Evolutionary conservation across 2,329 filamentous ascomycete genomes (phyloP), one percentile per base, ranked within the genome.

Genomic region (Didymellaceae sp.): DNA sequence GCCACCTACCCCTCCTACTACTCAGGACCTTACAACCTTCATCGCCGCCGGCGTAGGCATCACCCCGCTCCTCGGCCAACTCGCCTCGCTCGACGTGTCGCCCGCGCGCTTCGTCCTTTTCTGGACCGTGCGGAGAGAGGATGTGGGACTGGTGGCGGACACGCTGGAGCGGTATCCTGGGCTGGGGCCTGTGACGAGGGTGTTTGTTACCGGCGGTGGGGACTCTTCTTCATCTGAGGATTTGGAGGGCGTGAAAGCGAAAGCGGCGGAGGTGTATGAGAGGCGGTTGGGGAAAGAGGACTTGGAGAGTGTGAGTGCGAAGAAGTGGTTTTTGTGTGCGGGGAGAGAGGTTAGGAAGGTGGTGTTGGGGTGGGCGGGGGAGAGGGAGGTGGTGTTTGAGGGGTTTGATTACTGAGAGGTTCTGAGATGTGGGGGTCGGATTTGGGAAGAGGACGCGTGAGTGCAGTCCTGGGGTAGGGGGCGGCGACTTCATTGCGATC

Each of bases 201-300:
- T 94, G 1, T 94, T 89, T 59, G 71, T 93, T 5, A 91, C 89
- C n/a, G n/a, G n/a, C n/a, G n/a, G n/a, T n/a, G n/a, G n/a, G n/a
- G n/a, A n/a, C n/a, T n/a, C n/a, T n/a, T n/a, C n/a, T 0, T 80
- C 83, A 45, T 35, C 37, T 2, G 1, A 4, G 2, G 45, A 63
- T 0, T 54, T 58, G 6, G 32, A 34, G 22, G 22, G 8, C 52
- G 60, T 6, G 64, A 13, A 65, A 54, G 46, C 70, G 59, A 5
- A 25, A 24, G 0, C 10, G 71, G 68, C 1, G 73, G 70, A 1
- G 56, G 49, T 3, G 55, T 83, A 3, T 54, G 77, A 34, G 45
- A 73, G 83, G 25, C 75, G 84, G 40, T 67, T 86, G 21, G 46
- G 55, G 8, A 74, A 76, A 32, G 57, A 55, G 2, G 83, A 87